Conservation (phyloP, 352 stramenopile species). For the Phytophthora sojae region DNA sequence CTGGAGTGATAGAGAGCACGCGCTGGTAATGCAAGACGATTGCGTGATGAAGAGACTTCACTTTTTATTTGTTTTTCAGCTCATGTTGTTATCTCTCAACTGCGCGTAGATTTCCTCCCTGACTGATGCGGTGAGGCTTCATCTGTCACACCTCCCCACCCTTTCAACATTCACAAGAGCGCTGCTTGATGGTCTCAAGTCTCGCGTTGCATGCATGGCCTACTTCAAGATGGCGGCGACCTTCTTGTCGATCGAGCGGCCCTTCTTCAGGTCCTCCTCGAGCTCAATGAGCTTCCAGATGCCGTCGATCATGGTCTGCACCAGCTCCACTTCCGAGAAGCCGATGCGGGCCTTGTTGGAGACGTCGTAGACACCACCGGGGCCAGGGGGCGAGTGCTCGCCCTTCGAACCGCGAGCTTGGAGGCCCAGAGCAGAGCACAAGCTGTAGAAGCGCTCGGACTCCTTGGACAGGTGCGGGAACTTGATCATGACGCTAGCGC, state of each 20-base stretch:
- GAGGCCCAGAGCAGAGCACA: constrained; percentile 69
- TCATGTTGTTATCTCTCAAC: constrained; percentile 28
- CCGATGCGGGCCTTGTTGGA: constrained; percentile 91
- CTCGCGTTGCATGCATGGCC: neutral
- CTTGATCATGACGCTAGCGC: constrained; percentile 78
- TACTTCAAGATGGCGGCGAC: constrained; percentile 58
- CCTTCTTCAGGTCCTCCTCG: constrained; percentile 88
- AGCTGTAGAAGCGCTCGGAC: constrained; percentile 60
- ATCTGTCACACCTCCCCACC: constrained; percentile 18
- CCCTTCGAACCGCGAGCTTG: constrained; percentile 68
- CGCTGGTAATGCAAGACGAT: constrained; percentile 30
- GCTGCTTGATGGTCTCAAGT: constrained; percentile 6
- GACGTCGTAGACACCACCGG: constrained; percentile 89
- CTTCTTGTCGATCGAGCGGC: constrained; percentile 74
- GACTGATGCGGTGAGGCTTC: constrained; percentile 23
- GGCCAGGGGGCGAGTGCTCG: constrained; percentile 70
- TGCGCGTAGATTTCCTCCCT: constrained; percentile 31
- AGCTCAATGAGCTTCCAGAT: constrained; percentile 92
- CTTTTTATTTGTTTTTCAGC: constrained; percentile 34
- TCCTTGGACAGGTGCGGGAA: constrained; percentile 68
- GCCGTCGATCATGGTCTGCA: constrained; percentile 94
- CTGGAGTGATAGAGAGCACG: constrained; percentile 21
- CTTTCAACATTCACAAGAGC: constrained; percentile 24
- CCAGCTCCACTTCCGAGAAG: constrained; percentile 91
- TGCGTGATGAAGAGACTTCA: constrained; percentile 36